Percentiles rank a stretch among this genome's conserved stretches.
Conservation (phyloP, 345 rosid genomes). For the Camelina hispida region DNA sequence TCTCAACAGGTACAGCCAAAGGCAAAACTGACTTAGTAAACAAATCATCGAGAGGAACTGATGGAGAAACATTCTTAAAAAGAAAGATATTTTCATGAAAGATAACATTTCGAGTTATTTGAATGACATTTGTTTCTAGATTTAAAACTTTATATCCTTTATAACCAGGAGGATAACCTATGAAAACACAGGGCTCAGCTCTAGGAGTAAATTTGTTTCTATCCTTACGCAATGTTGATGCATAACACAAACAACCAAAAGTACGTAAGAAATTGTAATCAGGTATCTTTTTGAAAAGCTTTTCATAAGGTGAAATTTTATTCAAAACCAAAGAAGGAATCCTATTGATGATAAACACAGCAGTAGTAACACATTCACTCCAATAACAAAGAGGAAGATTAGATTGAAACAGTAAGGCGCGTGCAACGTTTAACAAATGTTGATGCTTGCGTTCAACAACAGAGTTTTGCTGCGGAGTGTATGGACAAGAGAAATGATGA, state of each 20-base stretch:
- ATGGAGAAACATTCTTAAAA: no score
- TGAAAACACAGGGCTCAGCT: no score
- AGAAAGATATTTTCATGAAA: background rate
- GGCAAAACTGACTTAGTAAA: no score
- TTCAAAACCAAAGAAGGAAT: background rate
- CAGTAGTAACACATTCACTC: background rate
- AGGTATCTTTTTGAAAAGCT: rapidly evolving
- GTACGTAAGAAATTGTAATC: no score
- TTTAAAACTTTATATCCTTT: background rate
- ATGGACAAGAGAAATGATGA: background rate
- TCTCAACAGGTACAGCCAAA: no score
- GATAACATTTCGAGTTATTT: no score
- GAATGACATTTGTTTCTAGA: no score
- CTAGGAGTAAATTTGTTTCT: background rate
- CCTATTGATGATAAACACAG: background rate
- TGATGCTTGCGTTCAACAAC: background rate
- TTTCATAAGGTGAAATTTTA: background rate
- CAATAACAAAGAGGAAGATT: background rate
- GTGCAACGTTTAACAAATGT: background rate
- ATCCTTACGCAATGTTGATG: background rate
- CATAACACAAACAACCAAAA: background rate
- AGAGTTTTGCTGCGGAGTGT: background rate
- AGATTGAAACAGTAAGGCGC: background rate
- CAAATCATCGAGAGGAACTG: rapidly evolving
- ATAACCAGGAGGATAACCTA: background rate